Base-by-base conservation (phyloP, 257 asterid species). In the Fraxinus cuspidata region DNA sequence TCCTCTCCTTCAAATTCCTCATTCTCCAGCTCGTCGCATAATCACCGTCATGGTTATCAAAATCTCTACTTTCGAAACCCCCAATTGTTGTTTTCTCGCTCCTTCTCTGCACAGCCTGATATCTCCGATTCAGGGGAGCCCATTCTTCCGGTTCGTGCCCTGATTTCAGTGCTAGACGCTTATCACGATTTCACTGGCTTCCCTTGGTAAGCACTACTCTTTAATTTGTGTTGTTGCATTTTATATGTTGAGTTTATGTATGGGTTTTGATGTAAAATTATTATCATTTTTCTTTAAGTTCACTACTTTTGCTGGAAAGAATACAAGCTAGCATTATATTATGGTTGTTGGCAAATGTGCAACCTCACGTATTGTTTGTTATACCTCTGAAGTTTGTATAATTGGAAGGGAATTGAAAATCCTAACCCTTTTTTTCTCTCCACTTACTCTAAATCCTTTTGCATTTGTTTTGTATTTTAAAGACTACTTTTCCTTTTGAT, bases 151-250 rank as follows among this genome's bases (percentile, higher is more conserved):
- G 84, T 83, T n/a, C 76, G 77, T 38, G 84, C 83, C 69, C 76
- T 85, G 75, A 85, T 81, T 13, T 85, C 88, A 38, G 40, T 85
- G 79, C 89, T 89, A 70, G 89, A 87, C 81, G 74, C 78, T 35
- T 87, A 85, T 78, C 92, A 89, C 79, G 85, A 83, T 47, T 72
- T 76, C 21, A 78, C 89, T 71, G 87, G 82, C 73, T 79, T 89
- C 67, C 91, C 89, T 27, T 87, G 92, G 92, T 89, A 82, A 80
- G 77, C 64, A 44, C 79, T 31, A 31, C 38, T 37, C 44, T 60
- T 38, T 69, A 13, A 5, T 58, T 23, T 21, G 28, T 23, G 44
- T 16, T 49, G 32, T 29, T 9, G 27, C 58, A 32, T 18, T 21
- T 42, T 60, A 53, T 69, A 29, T 13, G 53, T 35, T 58, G 66